These are phyloP conservation scores for Lepidium sativum DNA, from an alignment of 345 rosid species.

Conservation along the genomic window DNA sequence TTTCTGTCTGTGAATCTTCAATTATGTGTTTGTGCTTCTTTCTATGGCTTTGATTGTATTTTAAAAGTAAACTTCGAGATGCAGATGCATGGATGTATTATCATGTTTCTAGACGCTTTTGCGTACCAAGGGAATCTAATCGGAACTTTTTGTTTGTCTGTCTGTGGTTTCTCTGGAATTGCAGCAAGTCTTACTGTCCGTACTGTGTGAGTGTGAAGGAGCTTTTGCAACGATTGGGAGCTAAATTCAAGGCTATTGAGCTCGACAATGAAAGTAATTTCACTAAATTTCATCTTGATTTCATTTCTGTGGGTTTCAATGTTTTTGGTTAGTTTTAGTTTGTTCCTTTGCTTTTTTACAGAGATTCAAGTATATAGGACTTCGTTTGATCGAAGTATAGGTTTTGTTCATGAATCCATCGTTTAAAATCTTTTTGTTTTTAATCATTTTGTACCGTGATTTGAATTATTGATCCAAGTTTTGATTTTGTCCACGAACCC, in stretches of 20 bases:
- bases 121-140: conserved; percentile 2
- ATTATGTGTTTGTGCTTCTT: background rate
- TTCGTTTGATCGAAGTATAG: background rate
- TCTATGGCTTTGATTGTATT: background rate
- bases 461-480: background rate
- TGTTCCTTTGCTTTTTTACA: too few relatives aligned
- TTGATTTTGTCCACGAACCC: background rate
- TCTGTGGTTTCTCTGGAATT: background rate
- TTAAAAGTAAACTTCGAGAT: background rate
- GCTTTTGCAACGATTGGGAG: conserved; percentile 50
- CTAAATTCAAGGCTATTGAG: conserved; percentile 43
- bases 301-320: background rate
- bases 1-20: background rate
- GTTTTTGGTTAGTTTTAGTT: too few relatives aligned
- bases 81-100: background rate
- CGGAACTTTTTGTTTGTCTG: background rate
- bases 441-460: too few relatives aligned
- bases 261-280: conserved; percentile 55
- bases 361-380: background rate
- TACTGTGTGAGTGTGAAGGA: conserved; percentile 57
- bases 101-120: conserved; percentile 4
- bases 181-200: conserved; percentile 69
- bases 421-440: too few relatives aligned
- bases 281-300: background rate
- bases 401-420: background rate